Conservation (phyloP, 176 grass and related monocot genomes). For the Saccharum officinarum region DNA sequence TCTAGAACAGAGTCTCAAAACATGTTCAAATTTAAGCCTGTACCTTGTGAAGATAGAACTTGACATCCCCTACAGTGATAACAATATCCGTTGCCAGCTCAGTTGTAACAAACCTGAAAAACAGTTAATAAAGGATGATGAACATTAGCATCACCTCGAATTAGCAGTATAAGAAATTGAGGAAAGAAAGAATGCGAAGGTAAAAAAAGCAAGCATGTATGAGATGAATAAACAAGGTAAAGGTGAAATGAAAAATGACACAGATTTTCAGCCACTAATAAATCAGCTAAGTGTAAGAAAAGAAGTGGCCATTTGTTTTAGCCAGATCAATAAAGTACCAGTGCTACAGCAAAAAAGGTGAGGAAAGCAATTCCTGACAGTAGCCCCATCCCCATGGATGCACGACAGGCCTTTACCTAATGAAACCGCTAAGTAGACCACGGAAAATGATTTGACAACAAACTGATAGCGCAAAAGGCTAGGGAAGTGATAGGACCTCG, state of each 20-base stretch:
- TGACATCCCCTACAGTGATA: slow-evolving; percentile 78
- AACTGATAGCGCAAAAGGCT: slow-evolving; percentile 13
- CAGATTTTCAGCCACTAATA: slow-evolving; percentile 4
- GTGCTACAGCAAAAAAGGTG: slow-evolving; percentile 30
- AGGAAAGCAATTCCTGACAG: slow-evolving; percentile 23
- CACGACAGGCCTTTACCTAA: slow-evolving; percentile 41
- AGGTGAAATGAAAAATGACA: slow-evolving; percentile 27
- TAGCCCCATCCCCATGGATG: not conserved
- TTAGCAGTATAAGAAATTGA: not conserved
- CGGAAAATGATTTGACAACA: slow-evolving; percentile 42
- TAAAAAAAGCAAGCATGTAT: not conserved
- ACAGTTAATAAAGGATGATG: not conserved
- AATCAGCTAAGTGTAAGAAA: slow-evolving; percentile 20
- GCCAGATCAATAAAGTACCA: slow-evolving; percentile 28
- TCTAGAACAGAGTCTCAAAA: not conserved
- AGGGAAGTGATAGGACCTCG: not conserved
- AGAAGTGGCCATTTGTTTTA: slow-evolving; percentile 17
- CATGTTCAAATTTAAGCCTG: not conserved
- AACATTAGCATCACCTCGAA: slow-evolving; percentile 21
- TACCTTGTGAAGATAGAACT: slow-evolving; percentile 99
- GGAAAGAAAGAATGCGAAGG: not conserved
- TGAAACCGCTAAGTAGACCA: slow-evolving; percentile 41
- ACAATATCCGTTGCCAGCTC: slow-evolving; percentile 88
- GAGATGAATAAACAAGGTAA: slow-evolving; percentile 9
- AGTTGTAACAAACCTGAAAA: slow-evolving; percentile 85